Evolutionary conservation across 2,329 filamentous ascomycete genomes (phyloP), one percentile per base, ranked within the genome.

Genomic region (Ilyonectria sp.): DNA sequence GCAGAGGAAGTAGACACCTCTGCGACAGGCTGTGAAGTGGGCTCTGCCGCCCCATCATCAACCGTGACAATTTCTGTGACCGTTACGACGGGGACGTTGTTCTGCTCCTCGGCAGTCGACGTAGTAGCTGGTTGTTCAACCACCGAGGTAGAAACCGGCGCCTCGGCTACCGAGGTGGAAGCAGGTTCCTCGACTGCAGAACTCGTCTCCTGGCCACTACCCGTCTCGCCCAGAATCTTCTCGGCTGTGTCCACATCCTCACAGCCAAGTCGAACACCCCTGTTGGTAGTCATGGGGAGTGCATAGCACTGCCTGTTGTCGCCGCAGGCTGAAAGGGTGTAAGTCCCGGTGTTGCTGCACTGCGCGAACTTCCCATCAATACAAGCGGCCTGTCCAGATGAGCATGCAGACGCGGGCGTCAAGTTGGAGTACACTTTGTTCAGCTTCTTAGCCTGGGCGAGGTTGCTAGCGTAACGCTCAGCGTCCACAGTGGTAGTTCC

Each of bases 231-330:
- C 3, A 90, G 77, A 8, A 87, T 78, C 4, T 72, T 76, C 47
- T 79, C 73, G 0, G 86, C 88, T 2, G 78, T 76, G 3, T 74
- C 73, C 10, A 77, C 72, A 55, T 84, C 78, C 31, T 80, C 79
- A 68, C 89, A 91, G 3, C 81, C 82, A 26, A 91, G 79, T 60
- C 80, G 75, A 10, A 88, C 85, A 4, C 87, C 88, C 0, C 74
- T 72, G 0, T 81, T 82, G 11, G 77, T 83, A 43, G 82, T 83
- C 81, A 89, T 84, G 0, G 89, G 89, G 68, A 90, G 76, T 2
- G 86, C 89, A 55, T 84, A 86, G 76, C 89, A 91, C 54, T 79
- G 76, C 52, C 77, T 76, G 10, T 77, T 79, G 1, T 69, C 56
- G 1, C 44, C 47, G 46, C 84, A 84, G 10, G 76, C 67, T 0